These are phyloP conservation scores for Cylindrodendrum hubeiense DNA, from an alignment of 2,329 filamentous ascomycete genomes.

Conservation along the genomic window DNA sequence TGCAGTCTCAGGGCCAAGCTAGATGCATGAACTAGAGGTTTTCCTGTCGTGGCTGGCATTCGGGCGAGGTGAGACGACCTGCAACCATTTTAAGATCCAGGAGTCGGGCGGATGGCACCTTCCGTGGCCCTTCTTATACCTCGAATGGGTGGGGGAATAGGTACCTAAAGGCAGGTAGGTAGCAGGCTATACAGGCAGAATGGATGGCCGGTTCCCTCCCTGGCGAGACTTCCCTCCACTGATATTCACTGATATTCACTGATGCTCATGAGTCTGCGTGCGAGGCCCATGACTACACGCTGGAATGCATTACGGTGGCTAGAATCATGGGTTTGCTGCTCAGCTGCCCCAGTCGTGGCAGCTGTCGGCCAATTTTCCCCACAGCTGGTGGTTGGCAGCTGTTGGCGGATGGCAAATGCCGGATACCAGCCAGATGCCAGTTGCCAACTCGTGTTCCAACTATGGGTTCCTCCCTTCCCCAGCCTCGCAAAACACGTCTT, in stretches of 20 bases:
- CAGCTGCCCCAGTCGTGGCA: slow-evolving; percentile 15
- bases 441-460: slow-evolving; percentile 29
- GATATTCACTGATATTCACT: too few species aligned
- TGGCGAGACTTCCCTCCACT: not conserved
- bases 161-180: not conserved
- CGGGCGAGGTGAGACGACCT: not conserved
- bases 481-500: slow-evolving; percentile 42
- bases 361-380: slow-evolving; percentile 32
- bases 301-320: slow-evolving; percentile 47
- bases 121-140: not conserved
- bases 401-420: slow-evolving; percentile 30
- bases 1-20: not conserved
- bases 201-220: not conserved
- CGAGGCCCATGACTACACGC: slow-evolving; percentile 15
- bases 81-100: not conserved
- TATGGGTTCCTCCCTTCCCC: slow-evolving; percentile 37
- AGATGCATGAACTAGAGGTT: not conserved
- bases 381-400: slow-evolving; percentile 35
- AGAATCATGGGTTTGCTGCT: slow-evolving; percentile 23
- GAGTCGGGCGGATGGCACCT: not conserved
- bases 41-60: not conserved
- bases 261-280: too few species aligned
- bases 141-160: not conserved
- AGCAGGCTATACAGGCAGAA: too few species aligned
- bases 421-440: slow-evolving; percentile 40